Evolutionary conservation across 2,329 filamentous ascomycete species (phyloP).

Genomic region (Alternaria viburni): DNA sequence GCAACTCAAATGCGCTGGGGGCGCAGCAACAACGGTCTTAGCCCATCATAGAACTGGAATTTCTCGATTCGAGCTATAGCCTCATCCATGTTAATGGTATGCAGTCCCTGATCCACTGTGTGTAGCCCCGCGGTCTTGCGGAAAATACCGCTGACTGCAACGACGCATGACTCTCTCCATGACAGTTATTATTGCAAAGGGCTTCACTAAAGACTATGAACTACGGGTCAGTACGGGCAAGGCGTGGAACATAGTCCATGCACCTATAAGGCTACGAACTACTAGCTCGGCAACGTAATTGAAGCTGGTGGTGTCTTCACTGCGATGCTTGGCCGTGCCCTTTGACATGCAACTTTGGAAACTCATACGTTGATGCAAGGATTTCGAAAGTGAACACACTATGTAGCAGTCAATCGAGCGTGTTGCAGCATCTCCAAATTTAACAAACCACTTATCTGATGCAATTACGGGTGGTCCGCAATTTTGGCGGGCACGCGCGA

Average conservation of each 20-base stretch:
- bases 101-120: constrained; percentile 10
- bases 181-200: not conserved
- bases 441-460: constrained; percentile 16
- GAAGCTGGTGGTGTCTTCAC: not conserved
- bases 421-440: not conserved
- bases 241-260: not conserved
- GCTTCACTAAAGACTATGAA: not conserved
- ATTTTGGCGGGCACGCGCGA: constrained; percentile 10
- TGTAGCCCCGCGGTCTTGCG: constrained; percentile 5
- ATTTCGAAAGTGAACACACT: not conserved
- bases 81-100: constrained; percentile 7
- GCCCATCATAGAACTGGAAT: not conserved
- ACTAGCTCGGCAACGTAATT: not conserved
- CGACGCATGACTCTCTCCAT: constrained; percentile 7
- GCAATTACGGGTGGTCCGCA: constrained; percentile 15
- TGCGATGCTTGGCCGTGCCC: not conserved
- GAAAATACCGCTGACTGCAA: constrained; percentile 1
- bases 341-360: not conserved
- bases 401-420: not conserved
- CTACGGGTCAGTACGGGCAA: not conserved
- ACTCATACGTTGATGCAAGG: not conserved
- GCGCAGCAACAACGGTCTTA: not conserved
- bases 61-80: not conserved
- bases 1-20: not conserved
- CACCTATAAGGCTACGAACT: not conserved